These are phyloP conservation scores for Triticum dicoccoides DNA, from an alignment of 176 grass and related monocot genomes.

Conservation along the genomic window DNA sequence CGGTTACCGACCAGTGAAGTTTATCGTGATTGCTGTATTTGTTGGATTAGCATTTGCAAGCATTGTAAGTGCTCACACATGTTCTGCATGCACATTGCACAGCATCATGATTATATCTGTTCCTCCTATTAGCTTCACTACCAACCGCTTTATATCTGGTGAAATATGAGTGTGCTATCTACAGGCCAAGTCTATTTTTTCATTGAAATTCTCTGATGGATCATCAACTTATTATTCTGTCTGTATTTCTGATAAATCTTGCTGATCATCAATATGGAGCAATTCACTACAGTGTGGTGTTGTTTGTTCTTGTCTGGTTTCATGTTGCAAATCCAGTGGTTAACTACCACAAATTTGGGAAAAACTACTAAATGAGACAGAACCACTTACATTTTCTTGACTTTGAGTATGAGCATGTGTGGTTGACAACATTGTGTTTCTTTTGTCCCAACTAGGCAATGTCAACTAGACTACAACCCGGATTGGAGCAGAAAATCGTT, in stretches of 20 bases:
- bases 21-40: slow-evolving; percentile 70
- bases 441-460: slow-evolving; percentile 55
- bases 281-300: not conserved
- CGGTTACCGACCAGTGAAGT: slow-evolving; percentile 66
- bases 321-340: not conserved
- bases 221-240: slow-evolving; percentile 1
- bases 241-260: slow-evolving; percentile 17
- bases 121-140: slow-evolving; percentile 15
- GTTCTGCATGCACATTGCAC: not conserved
- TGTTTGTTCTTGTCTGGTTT: slow-evolving; percentile 19
- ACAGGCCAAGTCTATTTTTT: slow-evolving; percentile 4
- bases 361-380: not conserved
- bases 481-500: slow-evolving; percentile 89
- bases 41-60: slow-evolving; percentile 84
- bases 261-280: slow-evolving; percentile 13
- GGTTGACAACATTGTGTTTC: not conserved
- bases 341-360: not conserved
- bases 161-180: slow-evolving; percentile 8
- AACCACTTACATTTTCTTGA: not conserved
- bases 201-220: slow-evolving; percentile 15
- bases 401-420: not conserved
- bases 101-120: slow-evolving; percentile 17
- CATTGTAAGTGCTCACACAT: slow-evolving; percentile 66
- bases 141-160: not conserved
- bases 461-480: slow-evolving; percentile 80